Conservation (phyloP, 2,329 filamentous ascomycete species). For the Furcasterigmium furcatum region DNA sequence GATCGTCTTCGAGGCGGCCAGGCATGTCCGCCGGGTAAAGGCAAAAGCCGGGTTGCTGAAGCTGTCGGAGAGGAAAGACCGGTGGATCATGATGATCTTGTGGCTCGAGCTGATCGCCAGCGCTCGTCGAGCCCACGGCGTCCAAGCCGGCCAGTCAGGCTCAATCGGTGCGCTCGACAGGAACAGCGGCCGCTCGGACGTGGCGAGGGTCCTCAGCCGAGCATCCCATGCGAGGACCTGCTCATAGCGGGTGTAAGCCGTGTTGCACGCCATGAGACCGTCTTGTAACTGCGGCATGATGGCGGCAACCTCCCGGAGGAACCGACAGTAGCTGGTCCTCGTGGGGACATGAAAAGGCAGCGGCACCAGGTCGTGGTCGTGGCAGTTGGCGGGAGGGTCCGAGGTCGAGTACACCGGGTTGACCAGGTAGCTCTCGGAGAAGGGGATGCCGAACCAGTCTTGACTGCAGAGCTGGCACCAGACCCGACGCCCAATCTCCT, state of each 20-base stretch:
- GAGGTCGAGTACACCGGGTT: constrained; percentile 29
- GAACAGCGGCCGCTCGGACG: constrained; percentile 22
- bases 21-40: constrained; percentile 29
- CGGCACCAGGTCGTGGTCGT: constrained; percentile 24
- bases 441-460: constrained; percentile 31
- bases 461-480: constrained; percentile 34
- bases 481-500: constrained; percentile 27
- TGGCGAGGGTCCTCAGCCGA: constrained; percentile 27
- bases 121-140: constrained; percentile 27
- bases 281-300: constrained; percentile 29
- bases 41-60: constrained; percentile 25
- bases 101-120: constrained; percentile 32
- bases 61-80: constrained; percentile 28
- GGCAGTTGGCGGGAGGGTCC: constrained; percentile 25
- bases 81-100: constrained; percentile 39
- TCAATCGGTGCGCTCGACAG: constrained; percentile 21
- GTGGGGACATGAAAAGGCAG: constrained; percentile 17
- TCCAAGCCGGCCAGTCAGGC: constrained; percentile 23
- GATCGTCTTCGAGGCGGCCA: constrained; percentile 34
- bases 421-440: constrained; percentile 34
- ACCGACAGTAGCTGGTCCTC: constrained; percentile 20
- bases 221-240: constrained; percentile 28
- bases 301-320: constrained; percentile 24
- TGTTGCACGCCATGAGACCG: constrained; percentile 25
- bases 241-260: constrained; percentile 28